Conservation (phyloP, 345 rosid genomes). For the Euphorbia peplus region DNA sequence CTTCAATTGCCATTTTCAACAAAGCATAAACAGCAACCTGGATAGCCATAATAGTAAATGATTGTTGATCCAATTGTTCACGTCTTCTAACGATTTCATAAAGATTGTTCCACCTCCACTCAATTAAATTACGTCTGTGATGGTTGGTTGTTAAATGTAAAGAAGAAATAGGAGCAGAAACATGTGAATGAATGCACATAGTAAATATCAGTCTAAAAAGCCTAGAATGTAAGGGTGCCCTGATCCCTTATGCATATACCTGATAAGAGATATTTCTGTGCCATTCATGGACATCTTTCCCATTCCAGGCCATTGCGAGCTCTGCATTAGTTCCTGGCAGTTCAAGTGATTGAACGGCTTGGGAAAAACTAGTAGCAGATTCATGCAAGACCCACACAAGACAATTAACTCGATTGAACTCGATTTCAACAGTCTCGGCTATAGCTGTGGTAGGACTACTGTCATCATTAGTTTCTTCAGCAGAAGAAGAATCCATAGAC, state of each 20-base stretch:
- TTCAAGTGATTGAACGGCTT: constrained; percentile 45
- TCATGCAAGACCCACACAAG: constrained; percentile 63
- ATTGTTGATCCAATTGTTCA: constrained; percentile 23
- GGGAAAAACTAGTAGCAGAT: constrained; percentile 58
- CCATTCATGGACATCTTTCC: constrained; percentile 67
- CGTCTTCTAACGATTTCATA: constrained; percentile 21
- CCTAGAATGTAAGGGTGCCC: background rate
- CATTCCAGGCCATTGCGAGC: constrained; percentile 69
- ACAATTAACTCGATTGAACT: constrained; percentile 49
- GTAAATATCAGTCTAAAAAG: background rate
- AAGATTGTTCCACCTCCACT: constrained; percentile 20
- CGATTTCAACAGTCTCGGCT: constrained; percentile 21
- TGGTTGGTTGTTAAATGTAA: constrained; percentile 16
- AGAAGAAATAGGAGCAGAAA: constrained; percentile 16
- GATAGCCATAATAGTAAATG: constrained; percentile 29
- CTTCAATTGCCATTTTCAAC: constrained; percentile 54
- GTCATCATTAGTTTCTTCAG: constrained; percentile 25
- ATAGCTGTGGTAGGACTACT: constrained; percentile 24
- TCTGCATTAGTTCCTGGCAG: constrained; percentile 40
- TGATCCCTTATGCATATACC: constrained; percentile 27
- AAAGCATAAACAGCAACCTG: constrained; percentile 66
- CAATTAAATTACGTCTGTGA: constrained; percentile 18
- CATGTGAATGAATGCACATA: background rate
- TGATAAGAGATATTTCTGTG: constrained; percentile 50
- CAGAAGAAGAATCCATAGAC: constrained; percentile 26